Evolutionary conservation across 257 asterid species (phyloP), one percentile per base, ranked within the genome.

Genomic region (Buddleja alternifolia): DNA sequence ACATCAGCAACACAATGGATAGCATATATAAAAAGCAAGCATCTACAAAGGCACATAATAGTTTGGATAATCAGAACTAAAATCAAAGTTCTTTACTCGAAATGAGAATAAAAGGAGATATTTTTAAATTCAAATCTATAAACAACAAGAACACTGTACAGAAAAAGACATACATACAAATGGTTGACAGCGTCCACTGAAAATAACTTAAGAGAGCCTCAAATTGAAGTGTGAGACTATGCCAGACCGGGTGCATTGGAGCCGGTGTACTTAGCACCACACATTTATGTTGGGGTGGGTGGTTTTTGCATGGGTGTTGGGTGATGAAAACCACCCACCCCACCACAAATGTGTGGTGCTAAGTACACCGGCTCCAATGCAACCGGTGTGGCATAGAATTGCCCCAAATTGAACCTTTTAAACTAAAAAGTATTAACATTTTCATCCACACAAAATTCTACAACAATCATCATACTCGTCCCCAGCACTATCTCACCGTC

Each of bases 21-120:
- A 15, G 15, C 16, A 8, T 3, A 52, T 39, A 29, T 8, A 65
- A 61, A 55, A 20, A 10, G n/a, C 53, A 75, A 65, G 56, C 42
- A 44, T 70, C 32, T 25, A 65, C 32, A 51, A 23, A 56, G 11
- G 21, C 57, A 70, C 56, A 45, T n/a, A n/a, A 10, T 15, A 20
- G 15, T 56, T 52, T 39, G 36, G 67, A 42, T 51, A 36, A 20
- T 3, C 36, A 16, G 66, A 34, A 61, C 60, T 37, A 54, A 39
- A 60, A 46, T 36, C n/a, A 19, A 68, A 55, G 62, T 66, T 51
- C 54, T 37, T 57, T 67, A 70, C 56, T 54, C 36, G 32, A 56
- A 25, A 29, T 42, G 16, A 34, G 57, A 47, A 60, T 66, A 58
- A 50, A 55, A 24, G 12, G 24, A 24, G 56, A 25, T 29, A 29